These are phyloP conservation scores for Umbilicus rupestris DNA, from an alignment of 164 flowering plant species.

Conservation along the genomic window DNA sequence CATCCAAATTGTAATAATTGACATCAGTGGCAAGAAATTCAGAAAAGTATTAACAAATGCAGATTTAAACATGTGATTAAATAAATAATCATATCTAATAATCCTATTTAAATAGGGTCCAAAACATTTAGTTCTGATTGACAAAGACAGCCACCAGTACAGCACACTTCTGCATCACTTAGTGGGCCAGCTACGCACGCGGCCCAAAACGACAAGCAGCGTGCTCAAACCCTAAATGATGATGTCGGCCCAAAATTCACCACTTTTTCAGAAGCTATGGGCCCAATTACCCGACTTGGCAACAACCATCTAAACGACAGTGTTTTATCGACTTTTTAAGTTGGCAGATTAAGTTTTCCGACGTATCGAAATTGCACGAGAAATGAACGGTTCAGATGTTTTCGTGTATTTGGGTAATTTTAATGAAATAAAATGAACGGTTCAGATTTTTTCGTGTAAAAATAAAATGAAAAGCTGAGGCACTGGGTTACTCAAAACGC, in stretches of 20 bases:
- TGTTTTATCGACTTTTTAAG: no score
- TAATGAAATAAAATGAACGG: neutral
- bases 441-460: neutral
- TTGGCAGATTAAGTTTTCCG: no score
- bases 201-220: conserved; percentile 7
- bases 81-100: no score
- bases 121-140: neutral
- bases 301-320: no score
- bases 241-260: neutral
- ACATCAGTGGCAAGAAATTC: no score
- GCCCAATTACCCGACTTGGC: no score
- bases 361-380: neutral
- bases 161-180: neutral
- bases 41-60: no score
- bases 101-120: neutral
- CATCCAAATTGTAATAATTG: no score
- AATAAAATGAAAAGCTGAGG: neutral
- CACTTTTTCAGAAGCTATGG: neutral
- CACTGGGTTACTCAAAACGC: neutral
- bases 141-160: neutral
- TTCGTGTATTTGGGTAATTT: no score
- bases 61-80: no score
- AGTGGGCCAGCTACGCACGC: neutral
- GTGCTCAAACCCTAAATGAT: no score
- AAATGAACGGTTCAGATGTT: neutral